Evolutionary conservation across 1,284 basidiomycete species (phyloP).

Genomic region (Ustilago bromivora): DNA sequence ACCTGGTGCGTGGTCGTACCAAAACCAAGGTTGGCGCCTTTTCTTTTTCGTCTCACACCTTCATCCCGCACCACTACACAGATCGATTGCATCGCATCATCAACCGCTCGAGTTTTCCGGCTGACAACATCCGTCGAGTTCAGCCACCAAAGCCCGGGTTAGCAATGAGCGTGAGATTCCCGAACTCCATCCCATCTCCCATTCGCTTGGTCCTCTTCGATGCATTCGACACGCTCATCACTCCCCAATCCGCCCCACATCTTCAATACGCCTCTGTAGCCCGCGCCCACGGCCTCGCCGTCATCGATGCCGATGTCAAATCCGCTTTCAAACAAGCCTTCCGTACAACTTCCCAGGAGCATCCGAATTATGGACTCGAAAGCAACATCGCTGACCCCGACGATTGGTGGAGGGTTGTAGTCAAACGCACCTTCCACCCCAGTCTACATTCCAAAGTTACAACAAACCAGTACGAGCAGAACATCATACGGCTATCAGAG

Average conservation of each 20-base stretch:
- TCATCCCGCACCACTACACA: too few relatives aligned
- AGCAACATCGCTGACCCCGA: conserved; percentile 43
- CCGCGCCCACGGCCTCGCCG: conserved; percentile 23
- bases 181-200: conserved; percentile 13
- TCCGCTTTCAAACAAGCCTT: conserved; percentile 51
- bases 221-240: conserved; percentile 57
- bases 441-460: conserved; percentile 13
- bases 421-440: conserved; percentile 46
- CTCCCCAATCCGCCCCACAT: conserved; percentile 43
- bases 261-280: conserved; percentile 50
- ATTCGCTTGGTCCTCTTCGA: conserved; percentile 53
- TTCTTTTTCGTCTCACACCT: too few relatives aligned
- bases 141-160: not conserved
- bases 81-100: too few relatives aligned
- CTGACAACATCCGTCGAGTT: too few relatives aligned
- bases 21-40: too few relatives aligned
- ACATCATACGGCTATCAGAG: conserved; percentile 17
- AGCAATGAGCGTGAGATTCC: conserved; percentile 3
- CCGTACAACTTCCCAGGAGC: conserved; percentile 20
- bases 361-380: conserved; percentile 53
- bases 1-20: too few relatives aligned
- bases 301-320: conserved; percentile 31
- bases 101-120: too few relatives aligned
- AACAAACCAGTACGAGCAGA: conserved; percentile 7
- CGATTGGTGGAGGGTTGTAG: conserved; percentile 53